Conservation (phyloP, 768 basidiomycete species). For the Tricholoma sp. region DNA sequence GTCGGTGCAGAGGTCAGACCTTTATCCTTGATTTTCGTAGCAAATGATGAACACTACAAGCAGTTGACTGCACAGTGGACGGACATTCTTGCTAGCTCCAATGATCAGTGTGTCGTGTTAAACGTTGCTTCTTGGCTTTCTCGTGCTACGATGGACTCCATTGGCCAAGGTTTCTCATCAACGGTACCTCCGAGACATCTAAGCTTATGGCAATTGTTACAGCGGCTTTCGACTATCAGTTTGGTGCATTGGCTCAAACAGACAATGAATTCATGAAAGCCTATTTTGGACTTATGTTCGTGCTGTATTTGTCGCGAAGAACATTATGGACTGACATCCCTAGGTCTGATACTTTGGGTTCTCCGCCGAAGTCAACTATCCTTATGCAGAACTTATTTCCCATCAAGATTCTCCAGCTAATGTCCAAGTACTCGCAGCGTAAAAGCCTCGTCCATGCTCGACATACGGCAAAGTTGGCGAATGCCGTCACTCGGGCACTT, state of each 20-base stretch:
- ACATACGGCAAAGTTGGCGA: conserved; percentile 37
- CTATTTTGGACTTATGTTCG: conserved; percentile 46
- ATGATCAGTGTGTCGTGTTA: conserved; percentile 34
- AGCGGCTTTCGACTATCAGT: conserved; percentile 55
- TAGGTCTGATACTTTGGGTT: conserved; percentile 47
- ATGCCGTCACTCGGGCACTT: conserved; percentile 40
- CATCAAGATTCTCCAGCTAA: conserved; percentile 36
- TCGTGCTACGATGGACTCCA: conserved; percentile 44
- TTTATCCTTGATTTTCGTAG: not conserved
- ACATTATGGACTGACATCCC: not conserved
- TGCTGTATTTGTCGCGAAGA: not conserved
- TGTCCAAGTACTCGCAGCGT: conserved; percentile 42
- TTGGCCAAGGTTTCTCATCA: conserved; percentile 38
- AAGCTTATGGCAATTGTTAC: not conserved
- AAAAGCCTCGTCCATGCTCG: conserved; percentile 42
- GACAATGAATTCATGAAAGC: conserved; percentile 52
- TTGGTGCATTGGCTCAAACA: conserved; percentile 43
- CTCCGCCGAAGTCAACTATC: conserved; percentile 39
- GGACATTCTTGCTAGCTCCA: conserved; percentile 40
- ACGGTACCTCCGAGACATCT: not conserved
- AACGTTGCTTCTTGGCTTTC: conserved; percentile 49
- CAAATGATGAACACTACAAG: not conserved
- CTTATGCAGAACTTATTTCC: conserved; percentile 48
- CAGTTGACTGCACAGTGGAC: conserved; percentile 49
- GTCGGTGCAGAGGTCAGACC: conserved; percentile 34